phyloP scores from a whole-genome alignment of 1,284 basidiomycete genomes.

The Ustanciosporium gigantosporum region DNA sequence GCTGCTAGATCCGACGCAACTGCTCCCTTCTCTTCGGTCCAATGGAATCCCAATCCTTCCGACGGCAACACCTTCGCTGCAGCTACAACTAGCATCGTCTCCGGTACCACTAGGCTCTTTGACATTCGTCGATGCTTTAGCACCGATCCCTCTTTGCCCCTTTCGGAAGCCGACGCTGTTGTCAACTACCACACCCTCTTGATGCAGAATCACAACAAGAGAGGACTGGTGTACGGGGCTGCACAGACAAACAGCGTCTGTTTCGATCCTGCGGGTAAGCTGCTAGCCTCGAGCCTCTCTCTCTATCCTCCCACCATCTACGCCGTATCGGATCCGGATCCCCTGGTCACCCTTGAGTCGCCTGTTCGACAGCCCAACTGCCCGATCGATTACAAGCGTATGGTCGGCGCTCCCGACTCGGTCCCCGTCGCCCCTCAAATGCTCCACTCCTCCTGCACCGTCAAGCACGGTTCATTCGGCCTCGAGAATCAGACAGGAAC shows the following conservation, averaged over 20 bases:
- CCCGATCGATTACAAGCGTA: background rate
- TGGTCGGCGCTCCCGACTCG: background rate
- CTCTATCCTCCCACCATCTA: constrained; percentile 29
- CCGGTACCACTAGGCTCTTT: constrained; percentile 28
- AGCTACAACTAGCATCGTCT: constrained; percentile 17
- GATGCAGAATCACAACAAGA: background rate
- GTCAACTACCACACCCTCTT: background rate
- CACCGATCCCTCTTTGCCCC: background rate
- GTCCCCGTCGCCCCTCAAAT: constrained; percentile 13
- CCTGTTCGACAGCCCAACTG: constrained; percentile 2
- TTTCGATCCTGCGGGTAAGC: constrained; percentile 19
- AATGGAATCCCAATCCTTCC: constrained; percentile 23
- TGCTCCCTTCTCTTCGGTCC: constrained; percentile 20
- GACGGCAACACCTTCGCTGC: constrained; percentile 39
- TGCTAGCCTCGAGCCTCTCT: constrained; percentile 26
- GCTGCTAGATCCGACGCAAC: constrained; percentile 3
- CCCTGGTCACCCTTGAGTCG: constrained; percentile 7
- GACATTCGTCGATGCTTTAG: constrained; percentile 26
- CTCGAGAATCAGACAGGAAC: constrained; percentile 11
- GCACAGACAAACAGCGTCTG: constrained; percentile 31
- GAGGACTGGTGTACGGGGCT: constrained; percentile 13
- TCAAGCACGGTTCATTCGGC: constrained; percentile 33
- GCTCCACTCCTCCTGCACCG: constrained; percentile 21
- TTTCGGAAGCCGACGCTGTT: background rate
- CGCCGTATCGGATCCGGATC: background rate